phyloP scores from a whole-genome alignment of 768 basidiomycete species.

The Rickenella mellea region DNA sequence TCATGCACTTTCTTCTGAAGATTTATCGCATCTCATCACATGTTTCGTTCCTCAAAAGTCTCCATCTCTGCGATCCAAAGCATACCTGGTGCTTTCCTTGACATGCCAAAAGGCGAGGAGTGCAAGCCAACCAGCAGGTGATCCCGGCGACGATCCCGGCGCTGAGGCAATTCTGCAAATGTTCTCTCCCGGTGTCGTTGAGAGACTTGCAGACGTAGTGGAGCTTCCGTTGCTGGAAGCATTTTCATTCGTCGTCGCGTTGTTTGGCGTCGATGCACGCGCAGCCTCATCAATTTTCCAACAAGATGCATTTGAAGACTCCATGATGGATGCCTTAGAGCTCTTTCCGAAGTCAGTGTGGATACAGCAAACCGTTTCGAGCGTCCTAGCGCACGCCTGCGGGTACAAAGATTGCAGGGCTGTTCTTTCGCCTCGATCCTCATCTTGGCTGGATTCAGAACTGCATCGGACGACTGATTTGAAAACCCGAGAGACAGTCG shows the following conservation, averaged over 20 bases:
- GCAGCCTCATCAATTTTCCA: conserved; percentile 57
- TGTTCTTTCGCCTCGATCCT: conserved; percentile 43
- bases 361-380: conserved; percentile 54
- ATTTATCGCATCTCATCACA: conserved; percentile 40
- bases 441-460: conserved; percentile 59
- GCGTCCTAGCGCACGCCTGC: conserved; percentile 66
- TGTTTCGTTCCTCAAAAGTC: conserved; percentile 43
- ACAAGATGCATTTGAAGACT: conserved; percentile 52
- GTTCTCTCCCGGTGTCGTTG: conserved; percentile 41
- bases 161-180: conserved; percentile 39
- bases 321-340: conserved; percentile 63
- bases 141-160: conserved; percentile 31
- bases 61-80: conserved; percentile 46
- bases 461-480: conserved; percentile 37
- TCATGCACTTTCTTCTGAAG: too few species aligned
- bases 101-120: conserved; percentile 53
- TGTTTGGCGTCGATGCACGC: conserved; percentile 76
- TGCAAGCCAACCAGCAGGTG: conserved; percentile 23
- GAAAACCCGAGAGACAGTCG: conserved; percentile 48
- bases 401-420: conserved; percentile 66
- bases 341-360: conserved; percentile 38
- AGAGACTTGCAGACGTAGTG: conserved; percentile 44
- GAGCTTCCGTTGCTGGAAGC: conserved; percentile 44
- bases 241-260: conserved; percentile 60
- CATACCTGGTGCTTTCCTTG: conserved; percentile 59